A percentile compares a stretch with the other conserved stretches of the same genome.
Evolutionary conservation across 1,284 basidiomycete species (phyloP).

Genomic region (Trichosporon faecale): DNA sequence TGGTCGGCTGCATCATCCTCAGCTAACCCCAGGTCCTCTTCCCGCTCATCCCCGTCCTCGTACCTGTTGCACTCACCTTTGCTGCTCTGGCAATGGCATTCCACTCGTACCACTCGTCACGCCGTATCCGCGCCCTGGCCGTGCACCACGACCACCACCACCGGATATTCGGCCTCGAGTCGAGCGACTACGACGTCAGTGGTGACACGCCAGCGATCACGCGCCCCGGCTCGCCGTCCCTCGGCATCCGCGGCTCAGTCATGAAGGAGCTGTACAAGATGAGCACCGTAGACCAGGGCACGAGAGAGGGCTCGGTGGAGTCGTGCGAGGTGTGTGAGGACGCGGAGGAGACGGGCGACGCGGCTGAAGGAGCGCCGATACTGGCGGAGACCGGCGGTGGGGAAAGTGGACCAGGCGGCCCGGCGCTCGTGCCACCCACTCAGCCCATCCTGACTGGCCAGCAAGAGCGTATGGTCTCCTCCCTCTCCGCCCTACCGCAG

Average conservation of each 20-base stretch:
- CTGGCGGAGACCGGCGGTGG: neutral
- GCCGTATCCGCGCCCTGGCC: slow-evolving; percentile 12
- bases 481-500: slow-evolving; percentile 35
- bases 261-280: no score
- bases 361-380: neutral
- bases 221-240: neutral
- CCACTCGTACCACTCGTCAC: slow-evolving; percentile 29
- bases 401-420: neutral
- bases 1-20: neutral
- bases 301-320: neutral
- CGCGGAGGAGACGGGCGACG: neutral
- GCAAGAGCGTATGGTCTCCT: slow-evolving; percentile 38
- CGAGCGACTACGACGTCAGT: neutral
- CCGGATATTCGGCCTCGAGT: neutral
- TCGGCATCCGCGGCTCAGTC: no score
- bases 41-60: slow-evolving; percentile 33
- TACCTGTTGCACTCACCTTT: slow-evolving; percentile 35
- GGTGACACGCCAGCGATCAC: neutral
- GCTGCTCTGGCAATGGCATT: slow-evolving; percentile 29
- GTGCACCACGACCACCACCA: slow-evolving; percentile 1
- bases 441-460: slow-evolving; percentile 33
- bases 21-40: slow-evolving; percentile 29
- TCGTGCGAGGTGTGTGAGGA: neutral
- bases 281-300: no score
- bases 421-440: neutral